Evolutionary conservation across 2,329 filamentous ascomycete species (phyloP).

Genomic region (Cytospora piceicola): DNA sequence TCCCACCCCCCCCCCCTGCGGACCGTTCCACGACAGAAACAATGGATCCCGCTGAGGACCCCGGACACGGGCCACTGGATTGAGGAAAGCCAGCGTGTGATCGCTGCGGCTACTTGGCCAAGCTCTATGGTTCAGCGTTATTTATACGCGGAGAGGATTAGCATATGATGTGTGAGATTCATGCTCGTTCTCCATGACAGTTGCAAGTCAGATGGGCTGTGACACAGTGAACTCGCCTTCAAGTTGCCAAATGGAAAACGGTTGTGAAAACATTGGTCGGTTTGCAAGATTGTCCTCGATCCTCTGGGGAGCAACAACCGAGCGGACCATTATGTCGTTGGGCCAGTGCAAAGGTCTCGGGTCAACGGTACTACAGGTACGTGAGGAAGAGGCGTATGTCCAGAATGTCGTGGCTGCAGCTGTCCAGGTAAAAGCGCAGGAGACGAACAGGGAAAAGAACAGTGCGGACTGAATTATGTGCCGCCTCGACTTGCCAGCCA

Average conservation of each 20-base stretch:
- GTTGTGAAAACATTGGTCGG: neutral
- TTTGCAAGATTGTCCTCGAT: neutral
- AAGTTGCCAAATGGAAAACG: neutral
- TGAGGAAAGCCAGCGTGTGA: conserved; percentile 18
- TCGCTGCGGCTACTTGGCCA: conserved; percentile 19
- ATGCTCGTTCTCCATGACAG: neutral
- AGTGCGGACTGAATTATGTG: conserved; percentile 8
- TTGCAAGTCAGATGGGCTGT: neutral
- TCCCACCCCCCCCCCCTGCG: neutral
- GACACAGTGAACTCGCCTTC: neutral
- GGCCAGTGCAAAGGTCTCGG: conserved; percentile 7
- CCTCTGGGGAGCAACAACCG: neutral
- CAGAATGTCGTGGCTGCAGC: conserved; percentile 11
- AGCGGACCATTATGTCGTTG: conserved; percentile 16
- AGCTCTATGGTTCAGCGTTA: conserved; percentile 4
- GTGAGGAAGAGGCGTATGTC: conserved; percentile 7
- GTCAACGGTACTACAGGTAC: conserved; percentile 8
- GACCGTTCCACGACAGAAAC: conserved; percentile 26
- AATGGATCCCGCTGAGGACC: conserved; percentile 20
- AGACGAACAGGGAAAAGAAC: conserved; percentile 7
- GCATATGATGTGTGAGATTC: neutral
- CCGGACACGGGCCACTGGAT: conserved; percentile 19
- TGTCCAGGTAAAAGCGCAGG: conserved; percentile 11
- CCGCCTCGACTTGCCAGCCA: conserved; percentile 1
- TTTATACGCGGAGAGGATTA: neutral